These are phyloP conservation scores for Fusarium proliferatum DNA, from an alignment of 2,329 filamentous ascomycete genomes.

Conservation along the genomic window DNA sequence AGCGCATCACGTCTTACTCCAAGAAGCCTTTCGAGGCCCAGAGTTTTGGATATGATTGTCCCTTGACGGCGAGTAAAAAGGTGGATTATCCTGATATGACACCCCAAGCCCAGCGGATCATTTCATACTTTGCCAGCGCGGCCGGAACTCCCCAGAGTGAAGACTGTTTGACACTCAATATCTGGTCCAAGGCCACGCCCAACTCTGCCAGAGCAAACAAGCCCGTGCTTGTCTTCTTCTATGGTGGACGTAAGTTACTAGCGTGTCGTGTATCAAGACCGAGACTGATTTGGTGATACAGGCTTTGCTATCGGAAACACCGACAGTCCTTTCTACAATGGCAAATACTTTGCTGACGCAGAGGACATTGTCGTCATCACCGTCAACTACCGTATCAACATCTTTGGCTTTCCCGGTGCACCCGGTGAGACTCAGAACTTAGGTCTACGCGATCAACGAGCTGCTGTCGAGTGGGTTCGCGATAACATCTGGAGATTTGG, in stretches of 20 bases:
- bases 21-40: slow-evolving; percentile 16
- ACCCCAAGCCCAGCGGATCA: slow-evolving; percentile 34
- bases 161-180: slow-evolving; percentile 39
- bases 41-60: slow-evolving; percentile 36
- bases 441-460: slow-evolving; percentile 46
- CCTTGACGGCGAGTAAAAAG: slow-evolving; percentile 24
- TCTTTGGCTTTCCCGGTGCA: slow-evolving; percentile 56
- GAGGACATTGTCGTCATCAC: slow-evolving; percentile 60
- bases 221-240: slow-evolving; percentile 39
- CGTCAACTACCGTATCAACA: slow-evolving; percentile 58
- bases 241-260: slow-evolving; percentile 28
- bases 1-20: slow-evolving; percentile 33
- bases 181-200: slow-evolving; percentile 36
- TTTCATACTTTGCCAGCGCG: slow-evolving; percentile 35
- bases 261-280: not conserved
- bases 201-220: slow-evolving; percentile 29
- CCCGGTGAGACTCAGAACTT: slow-evolving; percentile 42
- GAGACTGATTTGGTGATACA: not conserved
- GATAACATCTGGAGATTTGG: slow-evolving; percentile 49
- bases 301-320: slow-evolving; percentile 54
- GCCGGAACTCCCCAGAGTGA: slow-evolving; percentile 35
- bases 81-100: slow-evolving; percentile 36
- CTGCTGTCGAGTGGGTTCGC: slow-evolving; percentile 48
- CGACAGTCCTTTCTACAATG: slow-evolving; percentile 54
- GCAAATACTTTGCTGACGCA: slow-evolving; percentile 55